Evolutionary conservation across 2,329 filamentous ascomycete genomes (phyloP), one percentile per base, ranked within the genome.

Genomic region (Pseudocercospora vitis): DNA sequence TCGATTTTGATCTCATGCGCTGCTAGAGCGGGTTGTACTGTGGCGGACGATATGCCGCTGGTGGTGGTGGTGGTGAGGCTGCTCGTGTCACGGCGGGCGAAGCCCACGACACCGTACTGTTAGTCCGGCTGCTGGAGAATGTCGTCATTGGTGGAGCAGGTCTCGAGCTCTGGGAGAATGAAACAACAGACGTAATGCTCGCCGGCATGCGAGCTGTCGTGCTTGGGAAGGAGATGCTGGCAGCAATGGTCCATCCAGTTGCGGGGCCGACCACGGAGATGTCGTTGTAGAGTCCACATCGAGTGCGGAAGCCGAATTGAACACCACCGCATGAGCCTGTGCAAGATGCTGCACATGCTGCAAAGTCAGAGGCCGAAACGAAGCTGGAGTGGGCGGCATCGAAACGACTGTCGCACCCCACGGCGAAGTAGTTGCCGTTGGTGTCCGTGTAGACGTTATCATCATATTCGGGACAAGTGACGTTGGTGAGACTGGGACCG

Each of bases 281-380:
- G 35, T 52, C 50, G 4, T 57, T 60, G 48, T 59, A 61, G 1
- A 63, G 37, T 8, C 59, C 61, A 19, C 61, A 63, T 33, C 61
- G 55, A 11, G 52, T 57, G 7, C 50, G 51, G 35, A 50, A 53
- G n/a, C 61, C 61, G 28, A 59, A 63, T 12, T 59, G 57, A 1
- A 58, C 45, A 7, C 55, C 61, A 46, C 57, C 59, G 44, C 61
- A 63, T 12, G 56, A 52, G 21, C 50, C 56, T 11, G 59, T 63
- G 37, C 61, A 63, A 7, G 51, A 40, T 2, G 59, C 59, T 3
- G 44, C 58, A 33, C 60, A 62, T 9, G 45, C 57, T 7, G 42
- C 48, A 14, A 64, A 60, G 46, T 60, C 48, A 1, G 56, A 48
- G 9, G 60, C 58, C 5, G 55, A 52, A 14, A 51, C 40, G 53